phyloP scores from a whole-genome alignment of 257 asterid genomes.

The Thymus mandschuricus region DNA sequence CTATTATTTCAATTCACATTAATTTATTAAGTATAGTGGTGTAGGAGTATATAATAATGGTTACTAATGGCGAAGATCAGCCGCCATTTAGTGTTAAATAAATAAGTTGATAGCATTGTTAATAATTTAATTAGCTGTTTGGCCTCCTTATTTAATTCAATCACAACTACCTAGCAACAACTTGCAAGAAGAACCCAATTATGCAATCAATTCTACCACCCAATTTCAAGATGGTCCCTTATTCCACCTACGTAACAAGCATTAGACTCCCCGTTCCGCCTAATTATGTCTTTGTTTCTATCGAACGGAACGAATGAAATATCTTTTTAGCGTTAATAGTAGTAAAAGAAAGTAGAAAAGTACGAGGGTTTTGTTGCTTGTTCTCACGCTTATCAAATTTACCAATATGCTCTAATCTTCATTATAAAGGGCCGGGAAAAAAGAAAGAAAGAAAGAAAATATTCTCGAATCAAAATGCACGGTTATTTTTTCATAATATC shows the following conservation, averaged over 20 bases:
- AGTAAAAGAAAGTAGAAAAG: too few relatives aligned
- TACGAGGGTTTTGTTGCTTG: too few relatives aligned
- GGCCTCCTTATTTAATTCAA: conserved; percentile 23
- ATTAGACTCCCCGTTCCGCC: too few relatives aligned
- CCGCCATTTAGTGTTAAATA: not conserved
- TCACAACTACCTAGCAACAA: conserved; percentile 24
- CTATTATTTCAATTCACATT: not conserved
- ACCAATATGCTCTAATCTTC: too few relatives aligned
- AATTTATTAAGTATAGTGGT: not conserved
- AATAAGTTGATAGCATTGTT: not conserved
- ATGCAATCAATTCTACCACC: conserved; percentile 24
- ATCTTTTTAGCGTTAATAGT: too few relatives aligned
- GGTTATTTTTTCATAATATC: not conserved
- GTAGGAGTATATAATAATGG: too few relatives aligned
- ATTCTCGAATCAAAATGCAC: not conserved
- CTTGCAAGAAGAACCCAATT: conserved; percentile 19
- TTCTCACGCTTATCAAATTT: too few relatives aligned
- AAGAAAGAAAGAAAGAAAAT: not conserved
- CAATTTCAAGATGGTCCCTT: conserved; percentile 21
- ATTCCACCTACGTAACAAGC: conserved; percentile 1
- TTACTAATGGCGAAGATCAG: not conserved
- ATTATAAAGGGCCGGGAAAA: not conserved
- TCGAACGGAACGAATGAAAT: too few relatives aligned
- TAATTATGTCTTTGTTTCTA: too few relatives aligned
- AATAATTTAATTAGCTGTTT: conserved; percentile 16